These are phyloP conservation scores for Leishmania aethiopica DNA, from an alignment of 208 protist species.

Conservation along the genomic window DNA sequence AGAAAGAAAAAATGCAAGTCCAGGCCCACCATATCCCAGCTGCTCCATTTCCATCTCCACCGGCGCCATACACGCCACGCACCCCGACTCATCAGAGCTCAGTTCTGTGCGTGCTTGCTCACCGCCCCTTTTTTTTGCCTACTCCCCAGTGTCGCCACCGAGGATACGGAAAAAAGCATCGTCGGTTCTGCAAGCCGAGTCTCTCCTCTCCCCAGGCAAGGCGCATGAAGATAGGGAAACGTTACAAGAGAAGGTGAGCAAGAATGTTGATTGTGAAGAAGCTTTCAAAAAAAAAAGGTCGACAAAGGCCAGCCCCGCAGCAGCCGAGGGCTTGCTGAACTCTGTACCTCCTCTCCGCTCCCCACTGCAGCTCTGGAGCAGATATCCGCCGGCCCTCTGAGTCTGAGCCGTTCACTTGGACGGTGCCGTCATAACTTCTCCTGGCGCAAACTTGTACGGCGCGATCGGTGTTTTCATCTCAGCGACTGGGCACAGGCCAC, in stretches of 20 bases:
- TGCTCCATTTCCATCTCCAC: not conserved
- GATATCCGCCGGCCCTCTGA: not conserved
- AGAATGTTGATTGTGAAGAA: not conserved
- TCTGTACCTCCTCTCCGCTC: not conserved
- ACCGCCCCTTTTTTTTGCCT: not conserved
- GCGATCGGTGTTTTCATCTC: not conserved
- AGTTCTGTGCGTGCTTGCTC: not conserved
- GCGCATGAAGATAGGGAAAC: not conserved
- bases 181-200: not conserved
- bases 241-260: not conserved
- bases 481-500: not conserved
- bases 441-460: not conserved
- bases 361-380: not conserved
- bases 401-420: not conserved
- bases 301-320: not conserved
- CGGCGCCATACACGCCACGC: not conserved
- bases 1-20: slow-evolving; percentile 4
- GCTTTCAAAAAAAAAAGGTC: not conserved
- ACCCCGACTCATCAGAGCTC: not conserved
- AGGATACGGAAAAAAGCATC: not conserved
- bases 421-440: not conserved
- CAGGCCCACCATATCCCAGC: not conserved
- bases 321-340: not conserved
- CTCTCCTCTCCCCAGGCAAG: not conserved
- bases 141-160: not conserved